Evolutionary conservation across 108 stramenopile genomes (phyloP).

Genomic region (Nitzschia inconspicua): DNA sequence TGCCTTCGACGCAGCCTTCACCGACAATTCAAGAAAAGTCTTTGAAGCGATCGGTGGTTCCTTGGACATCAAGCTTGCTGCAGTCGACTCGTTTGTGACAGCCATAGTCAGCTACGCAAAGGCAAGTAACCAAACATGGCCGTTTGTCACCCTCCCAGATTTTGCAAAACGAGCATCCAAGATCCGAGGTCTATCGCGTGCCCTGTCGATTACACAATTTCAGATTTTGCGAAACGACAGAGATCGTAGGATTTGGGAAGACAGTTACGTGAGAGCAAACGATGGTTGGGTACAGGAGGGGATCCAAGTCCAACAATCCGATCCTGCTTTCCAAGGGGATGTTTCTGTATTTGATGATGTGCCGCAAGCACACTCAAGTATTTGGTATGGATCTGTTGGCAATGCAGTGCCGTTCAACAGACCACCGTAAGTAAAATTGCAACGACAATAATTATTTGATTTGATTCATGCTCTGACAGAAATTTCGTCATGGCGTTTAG

Average conservation of each 20-base stretch:
- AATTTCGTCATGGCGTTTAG: no score
- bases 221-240: no score
- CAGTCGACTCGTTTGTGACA: constrained; percentile 18
- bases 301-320: not conserved
- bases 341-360: not conserved
- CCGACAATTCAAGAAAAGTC: constrained; percentile 12
- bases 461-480: no score
- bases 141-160: constrained; percentile 4
- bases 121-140: constrained; percentile 4
- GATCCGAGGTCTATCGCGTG: no score
- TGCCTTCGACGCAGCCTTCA: constrained; percentile 11
- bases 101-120: constrained; percentile 6
- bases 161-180: constrained; percentile 8
- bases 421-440: no score
- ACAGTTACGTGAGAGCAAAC: not conserved
- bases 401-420: no score
- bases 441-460: no score
- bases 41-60: constrained; percentile 7
- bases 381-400: no score
- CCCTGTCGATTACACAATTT: no score
- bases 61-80: constrained; percentile 3
- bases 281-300: constrained; percentile 1
- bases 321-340: not conserved
- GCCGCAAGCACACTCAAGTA: no score
- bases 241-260: constrained; percentile 2